A percentile compares a stretch with the other conserved stretches of the same genome.
Conservation (phyloP, 2,329 filamentous ascomycete species). For the Hymenoscyphus scutula region DNA sequence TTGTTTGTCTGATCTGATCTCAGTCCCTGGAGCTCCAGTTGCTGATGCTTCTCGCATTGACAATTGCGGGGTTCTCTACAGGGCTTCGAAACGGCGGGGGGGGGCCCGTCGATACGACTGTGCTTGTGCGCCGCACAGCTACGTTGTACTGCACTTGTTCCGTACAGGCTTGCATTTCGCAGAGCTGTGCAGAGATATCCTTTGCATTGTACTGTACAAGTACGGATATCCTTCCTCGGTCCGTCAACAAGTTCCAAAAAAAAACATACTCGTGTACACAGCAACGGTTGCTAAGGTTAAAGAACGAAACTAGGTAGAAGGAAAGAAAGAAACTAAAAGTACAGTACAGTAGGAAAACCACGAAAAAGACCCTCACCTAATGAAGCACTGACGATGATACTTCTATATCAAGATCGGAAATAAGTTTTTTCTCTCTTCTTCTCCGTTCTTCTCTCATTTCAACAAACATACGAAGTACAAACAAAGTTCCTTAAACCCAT, state of each 20-base stretch:
- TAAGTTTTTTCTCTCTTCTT: not conserved
- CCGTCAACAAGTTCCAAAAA: not conserved
- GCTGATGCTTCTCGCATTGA: constrained; percentile 11
- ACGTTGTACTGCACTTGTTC: too few relatives aligned
- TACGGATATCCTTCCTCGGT: too few relatives aligned
- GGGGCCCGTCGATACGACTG: constrained; percentile 14
- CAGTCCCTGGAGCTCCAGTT: not conserved
- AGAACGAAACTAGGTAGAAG: not conserved
- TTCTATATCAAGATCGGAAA: not conserved
- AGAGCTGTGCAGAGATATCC: too few relatives aligned
- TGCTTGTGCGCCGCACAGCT: constrained; percentile 2
- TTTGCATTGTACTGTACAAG: too few relatives aligned
- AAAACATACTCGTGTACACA: constrained; percentile 7
- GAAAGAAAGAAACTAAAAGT: not conserved
- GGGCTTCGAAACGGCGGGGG: constrained; percentile 14
- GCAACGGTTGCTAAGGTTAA: constrained; percentile 10
- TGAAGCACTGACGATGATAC: constrained; percentile 3
- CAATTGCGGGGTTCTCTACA: constrained; percentile 9
- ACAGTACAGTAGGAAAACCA: too few relatives aligned
- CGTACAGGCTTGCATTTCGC: too few relatives aligned
- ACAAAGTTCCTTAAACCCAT: not conserved
- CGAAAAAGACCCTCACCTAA: too few relatives aligned
- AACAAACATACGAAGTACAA: too few relatives aligned
- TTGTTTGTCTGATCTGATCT: not conserved
- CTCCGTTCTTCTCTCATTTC: not conserved